Conservation (phyloP, 495 filamentous ascomycete species). For the Daldinia bambusicola region DNA sequence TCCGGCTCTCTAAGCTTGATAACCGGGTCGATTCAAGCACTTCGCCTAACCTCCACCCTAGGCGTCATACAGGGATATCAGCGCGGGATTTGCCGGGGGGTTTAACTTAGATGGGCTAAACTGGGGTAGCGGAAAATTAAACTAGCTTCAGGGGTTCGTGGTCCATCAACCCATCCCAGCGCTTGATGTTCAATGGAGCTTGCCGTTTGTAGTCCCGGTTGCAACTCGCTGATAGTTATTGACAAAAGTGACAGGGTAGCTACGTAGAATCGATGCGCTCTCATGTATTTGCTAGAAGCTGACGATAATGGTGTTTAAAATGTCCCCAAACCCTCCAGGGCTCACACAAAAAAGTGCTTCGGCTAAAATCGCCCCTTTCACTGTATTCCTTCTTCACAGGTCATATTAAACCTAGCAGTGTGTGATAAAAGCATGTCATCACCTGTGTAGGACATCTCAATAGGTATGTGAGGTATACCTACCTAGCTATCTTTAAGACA, state of each 20-base stretch:
- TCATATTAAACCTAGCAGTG: neutral
- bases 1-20: conserved; percentile 8
- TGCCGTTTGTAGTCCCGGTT: conserved; percentile 37
- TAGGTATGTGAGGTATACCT: no score
- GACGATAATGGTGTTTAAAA: conserved; percentile 25
- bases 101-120: conserved; percentile 20
- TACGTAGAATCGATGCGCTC: conserved; percentile 12
- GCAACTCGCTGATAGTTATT: conserved; percentile 38
- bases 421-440: conserved; percentile 17
- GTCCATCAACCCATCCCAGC: conserved; percentile 22
- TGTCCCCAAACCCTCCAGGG: neutral
- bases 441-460: conserved; percentile 10
- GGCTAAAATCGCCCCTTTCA: conserved; percentile 14
- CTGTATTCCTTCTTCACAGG: conserved; percentile 5
- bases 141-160: conserved; percentile 39
- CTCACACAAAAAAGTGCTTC: conserved; percentile 14
- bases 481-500: conserved; percentile 7
- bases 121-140: conserved; percentile 36
- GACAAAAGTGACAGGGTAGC: conserved; percentile 18
- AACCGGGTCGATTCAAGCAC: conserved; percentile 33
- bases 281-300: conserved; percentile 29
- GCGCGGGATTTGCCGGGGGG: conserved; percentile 38
- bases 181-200: conserved; percentile 35
- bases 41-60: conserved; percentile 28
- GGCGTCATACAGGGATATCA: conserved; percentile 25